Evolutionary conservation across 345 rosid genomes (phyloP), one percentile per base, ranked within the genome.

Genomic region (Populus ilicifolia): DNA sequence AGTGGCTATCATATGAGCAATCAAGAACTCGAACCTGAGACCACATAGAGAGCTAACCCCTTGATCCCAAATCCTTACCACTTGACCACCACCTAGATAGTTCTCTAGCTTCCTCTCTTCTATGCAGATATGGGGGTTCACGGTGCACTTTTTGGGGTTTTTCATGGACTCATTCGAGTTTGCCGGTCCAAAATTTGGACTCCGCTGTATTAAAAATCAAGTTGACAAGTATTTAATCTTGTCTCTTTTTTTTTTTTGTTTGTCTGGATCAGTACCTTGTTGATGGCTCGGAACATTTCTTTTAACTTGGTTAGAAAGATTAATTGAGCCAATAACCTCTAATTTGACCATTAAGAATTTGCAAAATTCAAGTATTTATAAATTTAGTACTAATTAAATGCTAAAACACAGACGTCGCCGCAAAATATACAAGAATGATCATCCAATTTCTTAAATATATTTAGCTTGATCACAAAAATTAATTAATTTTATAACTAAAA

Each of bases 71-170:
- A n/a, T n/a, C n/a, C n/a, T n/a, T n/a, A n/a, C n/a, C n/a, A n/a
- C n/a, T n/a, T n/a, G n/a, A n/a, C n/a, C n/a, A n/a, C n/a, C n/a
- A n/a, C n/a, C n/a, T n/a, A n/a, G n/a, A n/a, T n/a, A n/a, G n/a
- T n/a, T n/a, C 74, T 25, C 29, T 27, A 27, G 29, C 18, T 39
- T 33, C 36, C 74, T 83, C 59, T 67, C 44, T 59, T 74, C 74
- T 27, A 64, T 48, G 68, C 39, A 67, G 21, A 71, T 29, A 44
- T 70, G 38, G 41, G 33, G 79, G 62, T 36, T 77, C 71, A 67
- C 77, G 70, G 72, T 70, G 75, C 66, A 71, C 27, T 62, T 16
- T 4, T 41, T n/a, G 20, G 67, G n/a, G 39, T 7, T 3, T 35
- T 30, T 74, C 50, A 5, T 38, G 35, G 63, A 35, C 38, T 29